phyloP scores from a whole-genome alignment of 495 filamentous ascomycete species.

The Astrothelium subdiscretum region DNA sequence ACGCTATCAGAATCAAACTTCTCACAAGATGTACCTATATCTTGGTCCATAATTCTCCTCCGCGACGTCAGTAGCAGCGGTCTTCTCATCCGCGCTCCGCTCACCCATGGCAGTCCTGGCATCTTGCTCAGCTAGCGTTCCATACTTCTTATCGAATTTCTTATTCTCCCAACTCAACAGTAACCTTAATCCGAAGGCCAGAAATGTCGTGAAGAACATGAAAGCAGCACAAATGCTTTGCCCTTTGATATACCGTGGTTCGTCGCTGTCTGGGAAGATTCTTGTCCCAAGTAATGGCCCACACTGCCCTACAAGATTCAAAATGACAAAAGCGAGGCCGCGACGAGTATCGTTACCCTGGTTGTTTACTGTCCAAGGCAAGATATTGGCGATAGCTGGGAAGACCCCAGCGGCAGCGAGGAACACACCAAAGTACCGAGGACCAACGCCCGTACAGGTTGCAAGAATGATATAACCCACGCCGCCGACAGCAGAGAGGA shows the following conservation, averaged over 20 bases:
- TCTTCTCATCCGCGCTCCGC: conserved; percentile 3
- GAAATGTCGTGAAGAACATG: conserved; percentile 14
- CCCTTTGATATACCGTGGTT: conserved; percentile 14
- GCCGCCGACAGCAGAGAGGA: conserved; percentile 49
- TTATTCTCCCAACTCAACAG: conserved; percentile 18
- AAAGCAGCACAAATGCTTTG: conserved; percentile 18
- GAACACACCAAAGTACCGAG: conserved; percentile 25
- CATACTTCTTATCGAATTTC: conserved; percentile 17
- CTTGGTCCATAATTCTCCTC: conserved; percentile 9
- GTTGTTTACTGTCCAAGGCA: conserved; percentile 17
- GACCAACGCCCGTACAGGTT: conserved; percentile 15
- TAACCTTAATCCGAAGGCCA: conserved; percentile 7
- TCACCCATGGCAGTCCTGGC: conserved; percentile 6
- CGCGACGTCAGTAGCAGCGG: conserved; percentile 13
- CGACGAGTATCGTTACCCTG: conserved; percentile 17
- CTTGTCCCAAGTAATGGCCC: conserved; percentile 19
- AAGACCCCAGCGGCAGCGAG: conserved; percentile 25
- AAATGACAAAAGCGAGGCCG: conserved; percentile 14
- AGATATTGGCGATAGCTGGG: conserved; percentile 22
- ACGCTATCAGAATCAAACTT: no score
- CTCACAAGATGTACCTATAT: conserved; percentile 18
- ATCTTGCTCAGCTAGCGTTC: not conserved
- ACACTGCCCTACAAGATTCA: conserved; percentile 18
- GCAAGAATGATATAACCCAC: conserved; percentile 69
- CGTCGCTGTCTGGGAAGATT: conserved; percentile 14